Evolutionary conservation across 495 filamentous ascomycete species (phyloP), one percentile per base, ranked within the genome.

Genomic region (Chlorociboria aeruginascens): DNA sequence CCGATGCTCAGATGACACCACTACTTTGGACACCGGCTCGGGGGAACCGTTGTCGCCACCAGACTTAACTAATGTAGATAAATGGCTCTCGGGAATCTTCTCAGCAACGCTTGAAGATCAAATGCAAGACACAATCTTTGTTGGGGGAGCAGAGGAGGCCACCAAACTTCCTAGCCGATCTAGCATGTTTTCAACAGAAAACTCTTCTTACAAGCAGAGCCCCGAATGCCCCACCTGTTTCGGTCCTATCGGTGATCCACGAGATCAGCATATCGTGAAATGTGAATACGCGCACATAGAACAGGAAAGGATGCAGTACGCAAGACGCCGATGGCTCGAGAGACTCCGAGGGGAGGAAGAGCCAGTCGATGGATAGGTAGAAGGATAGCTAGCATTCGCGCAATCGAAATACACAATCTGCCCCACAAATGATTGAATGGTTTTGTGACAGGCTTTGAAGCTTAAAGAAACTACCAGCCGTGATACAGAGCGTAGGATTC

Each of bases 271-370:
- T 43, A 8, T 43, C n/a, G 2, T 37, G 16, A 14, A 29, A 9
- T 49, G 46, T n/a, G n/a, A 43, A 20, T 49, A 41, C 32, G 46
- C 46, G 1, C 39, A 49, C 11, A 40, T 36, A 8, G 40, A 49
- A 31, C 38, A 49, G 20, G 16, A 49, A 31, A 17, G 30, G 31
- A 36, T 49, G 39, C 13, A 25, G 11, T 42, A 11, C 30, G 17
- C 3, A 28, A 42, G 8, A 28, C 7, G 40, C 7, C 20, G 13
- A 28, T 16, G 40, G 8, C 12, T 40, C 17, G 37, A 40, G 37
- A 20, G 8, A 28, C 12, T 28, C 17, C n/a, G 17, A 14, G 13
- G 36, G 36, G 8, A 39, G 10, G 6, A 16, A 39, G 16, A 8
- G 2, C 8, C 7, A 8, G 7, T 12, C 36, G 20, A 25, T 25